Conservation (phyloP, 148 eudicot species). For the Simmondsia chinensis region DNA sequence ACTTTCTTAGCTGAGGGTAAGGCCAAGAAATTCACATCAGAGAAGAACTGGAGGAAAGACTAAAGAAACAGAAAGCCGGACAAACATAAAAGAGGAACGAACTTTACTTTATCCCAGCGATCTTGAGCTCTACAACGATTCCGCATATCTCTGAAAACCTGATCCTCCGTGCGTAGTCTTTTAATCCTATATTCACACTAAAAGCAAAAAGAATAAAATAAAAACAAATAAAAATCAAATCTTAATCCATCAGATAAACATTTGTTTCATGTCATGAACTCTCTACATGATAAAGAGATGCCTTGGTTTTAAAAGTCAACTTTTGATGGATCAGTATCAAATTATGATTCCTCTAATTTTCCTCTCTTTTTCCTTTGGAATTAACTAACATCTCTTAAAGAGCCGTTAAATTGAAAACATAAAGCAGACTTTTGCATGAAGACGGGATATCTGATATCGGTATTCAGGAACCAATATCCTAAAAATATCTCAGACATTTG, state of each 20-base stretch:
- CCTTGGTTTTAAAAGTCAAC: no score
- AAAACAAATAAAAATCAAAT: background rate
- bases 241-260: background rate
- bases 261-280: no score
- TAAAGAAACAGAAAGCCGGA: conserved; percentile 3
- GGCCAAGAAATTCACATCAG: conserved; percentile 6
- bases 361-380: no score
- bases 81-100: conserved; percentile 1
- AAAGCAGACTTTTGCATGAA: no score
- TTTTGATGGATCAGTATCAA: no score
- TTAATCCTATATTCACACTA: conserved; percentile 82
- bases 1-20: conserved; percentile 63
- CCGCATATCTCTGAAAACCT: conserved; percentile 49
- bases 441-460: no score
- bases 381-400: no score
- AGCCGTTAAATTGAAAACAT: no score
- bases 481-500: no score
- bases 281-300: no score
- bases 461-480: no score
- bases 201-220: conserved; percentile 10
- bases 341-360: no score
- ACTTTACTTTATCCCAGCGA: conserved; percentile 69
- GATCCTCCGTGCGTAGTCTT: conserved; percentile 70
- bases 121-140: conserved; percentile 64
- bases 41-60: conserved; percentile 1